A percentile compares a stretch with the other conserved stretches of the same genome.
Evolutionary conservation across 2,329 filamentous ascomycete species (phyloP).

Genomic region (Amauroascus verrucosus): DNA sequence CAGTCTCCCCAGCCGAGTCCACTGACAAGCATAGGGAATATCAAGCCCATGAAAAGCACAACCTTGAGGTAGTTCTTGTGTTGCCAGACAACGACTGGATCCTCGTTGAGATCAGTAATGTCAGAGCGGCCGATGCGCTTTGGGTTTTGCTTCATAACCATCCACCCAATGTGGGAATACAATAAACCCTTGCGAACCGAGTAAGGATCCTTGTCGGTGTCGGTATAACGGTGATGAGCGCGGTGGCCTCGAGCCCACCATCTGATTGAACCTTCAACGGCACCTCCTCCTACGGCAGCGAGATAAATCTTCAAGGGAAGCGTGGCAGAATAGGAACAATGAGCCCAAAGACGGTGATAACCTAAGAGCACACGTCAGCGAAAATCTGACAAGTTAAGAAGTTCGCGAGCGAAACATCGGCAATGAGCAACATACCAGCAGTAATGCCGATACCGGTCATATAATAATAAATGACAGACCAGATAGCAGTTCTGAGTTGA

Average conservation of each 20-base stretch:
- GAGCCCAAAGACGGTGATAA: slow-evolving; percentile 77
- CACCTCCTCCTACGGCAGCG: slow-evolving; percentile 68
- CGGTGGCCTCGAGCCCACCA: slow-evolving; percentile 86
- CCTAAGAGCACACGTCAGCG: slow-evolving; percentile 37
- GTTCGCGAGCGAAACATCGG: slow-evolving; percentile 6
- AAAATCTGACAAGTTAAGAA: background rate
- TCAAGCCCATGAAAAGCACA: slow-evolving; percentile 64
- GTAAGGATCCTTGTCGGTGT: slow-evolving; percentile 86
- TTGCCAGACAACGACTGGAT: slow-evolving; percentile 76
- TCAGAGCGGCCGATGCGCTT: slow-evolving; percentile 81
- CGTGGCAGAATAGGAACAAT: slow-evolving; percentile 70
- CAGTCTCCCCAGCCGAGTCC: slow-evolving; percentile 74
- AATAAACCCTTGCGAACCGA: slow-evolving; percentile 78
- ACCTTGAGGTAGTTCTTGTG: slow-evolving; percentile 77
- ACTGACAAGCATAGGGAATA: slow-evolving; percentile 64
- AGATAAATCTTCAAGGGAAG: slow-evolving; percentile 71
- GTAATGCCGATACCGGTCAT: slow-evolving; percentile 72
- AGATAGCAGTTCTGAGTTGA: slow-evolving; percentile 59
- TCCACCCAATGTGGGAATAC: slow-evolving; percentile 81
- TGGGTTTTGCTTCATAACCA: slow-evolving; percentile 88
- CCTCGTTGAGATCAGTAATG: slow-evolving; percentile 79
- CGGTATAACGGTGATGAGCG: slow-evolving; percentile 83
- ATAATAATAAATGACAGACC: slow-evolving; percentile 70
- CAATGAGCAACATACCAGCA: slow-evolving; percentile 46
- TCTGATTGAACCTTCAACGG: slow-evolving; percentile 73